These are phyloP conservation scores for Homolaphlyctis polyrhiza DNA, from an alignment of 371 early-diverging fungal species.

Conservation along the genomic window DNA sequence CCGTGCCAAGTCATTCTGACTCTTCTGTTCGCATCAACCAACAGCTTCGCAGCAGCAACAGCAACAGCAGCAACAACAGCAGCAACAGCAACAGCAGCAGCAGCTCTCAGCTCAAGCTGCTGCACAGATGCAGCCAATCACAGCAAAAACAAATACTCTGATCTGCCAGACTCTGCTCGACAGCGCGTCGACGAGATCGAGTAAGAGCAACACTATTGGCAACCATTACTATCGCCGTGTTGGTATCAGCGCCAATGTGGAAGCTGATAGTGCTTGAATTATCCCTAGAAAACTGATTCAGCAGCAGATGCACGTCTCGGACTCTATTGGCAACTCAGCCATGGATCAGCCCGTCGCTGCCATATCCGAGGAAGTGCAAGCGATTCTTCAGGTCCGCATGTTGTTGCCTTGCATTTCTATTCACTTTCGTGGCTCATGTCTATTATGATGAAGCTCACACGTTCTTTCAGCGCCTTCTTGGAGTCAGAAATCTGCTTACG, in stretches of 20 bases:
- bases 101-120: too few relatives aligned
- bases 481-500: constrained; percentile 29
- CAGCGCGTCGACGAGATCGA: constrained; percentile 26
- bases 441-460: neutral
- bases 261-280: neutral
- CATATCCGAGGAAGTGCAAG: constrained; percentile 15
- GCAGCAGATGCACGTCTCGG: constrained; percentile 21
- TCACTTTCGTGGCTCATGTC: neutral
- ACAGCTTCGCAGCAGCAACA: neutral
- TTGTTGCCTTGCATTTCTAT: neutral
- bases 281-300: constrained; percentile 21
- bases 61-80: neutral
- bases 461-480: constrained; percentile 27
- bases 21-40: too few relatives aligned
- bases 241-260: too few relatives aligned
- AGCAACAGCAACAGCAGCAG: neutral
- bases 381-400: constrained; percentile 8
- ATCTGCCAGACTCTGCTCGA: constrained; percentile 17
- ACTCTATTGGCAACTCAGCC: constrained; percentile 18
- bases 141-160: constrained; percentile 31
- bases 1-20: too few relatives aligned
- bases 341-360: constrained; percentile 12
- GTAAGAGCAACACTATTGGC: constrained; percentile 2
- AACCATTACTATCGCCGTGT: neutral
- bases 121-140: constrained; percentile 12